A percentile compares a stretch with the other conserved stretches of the same genome.
Conservation (phyloP, 176 grass and related monocot species). For the Elaeis guineensis region DNA sequence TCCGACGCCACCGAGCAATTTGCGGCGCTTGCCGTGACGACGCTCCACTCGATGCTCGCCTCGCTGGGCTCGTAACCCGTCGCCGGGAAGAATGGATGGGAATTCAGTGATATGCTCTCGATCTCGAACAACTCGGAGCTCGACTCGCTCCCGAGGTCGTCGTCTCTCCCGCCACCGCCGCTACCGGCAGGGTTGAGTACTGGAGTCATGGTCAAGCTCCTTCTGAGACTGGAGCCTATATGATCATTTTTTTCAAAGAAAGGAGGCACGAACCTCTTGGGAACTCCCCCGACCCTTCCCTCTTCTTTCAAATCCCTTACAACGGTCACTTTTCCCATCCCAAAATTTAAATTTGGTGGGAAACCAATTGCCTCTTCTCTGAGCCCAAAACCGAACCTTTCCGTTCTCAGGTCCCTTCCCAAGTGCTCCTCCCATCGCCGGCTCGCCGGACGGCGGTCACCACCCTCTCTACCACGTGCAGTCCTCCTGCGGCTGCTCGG, state of each 20-base stretch:
- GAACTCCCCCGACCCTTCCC: background rate
- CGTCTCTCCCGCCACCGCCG: background rate
- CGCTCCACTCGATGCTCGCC: slow-evolving; percentile 83
- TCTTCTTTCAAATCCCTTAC: slow-evolving; percentile 2
- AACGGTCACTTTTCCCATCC: background rate
- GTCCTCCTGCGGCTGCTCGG: background rate
- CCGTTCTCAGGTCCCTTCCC: background rate
- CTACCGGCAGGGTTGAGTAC: background rate
- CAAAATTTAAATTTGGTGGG: background rate
- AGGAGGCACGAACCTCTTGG: background rate
- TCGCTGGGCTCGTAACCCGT: slow-evolving; percentile 68
- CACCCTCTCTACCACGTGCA: background rate
- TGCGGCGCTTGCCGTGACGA: slow-evolving; percentile 49
- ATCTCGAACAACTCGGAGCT: slow-evolving; percentile 99
- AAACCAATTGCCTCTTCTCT: background rate
- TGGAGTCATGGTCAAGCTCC: slow-evolving; percentile 24
- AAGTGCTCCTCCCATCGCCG: background rate
- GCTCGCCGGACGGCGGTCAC: no score
- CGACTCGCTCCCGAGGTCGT: slow-evolving; percentile 52
- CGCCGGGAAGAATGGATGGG: slow-evolving; percentile 20
- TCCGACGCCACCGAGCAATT: slow-evolving; percentile 39
- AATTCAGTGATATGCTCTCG: slow-evolving; percentile 58
- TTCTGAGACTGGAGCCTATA: background rate
- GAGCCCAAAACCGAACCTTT: background rate
- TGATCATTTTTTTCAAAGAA: no score